A percentile compares a stretch with the other conserved stretches of the same genome.
Evolutionary conservation across 306 rosid species (phyloP).

Genomic region (Mimosa pudica): DNA sequence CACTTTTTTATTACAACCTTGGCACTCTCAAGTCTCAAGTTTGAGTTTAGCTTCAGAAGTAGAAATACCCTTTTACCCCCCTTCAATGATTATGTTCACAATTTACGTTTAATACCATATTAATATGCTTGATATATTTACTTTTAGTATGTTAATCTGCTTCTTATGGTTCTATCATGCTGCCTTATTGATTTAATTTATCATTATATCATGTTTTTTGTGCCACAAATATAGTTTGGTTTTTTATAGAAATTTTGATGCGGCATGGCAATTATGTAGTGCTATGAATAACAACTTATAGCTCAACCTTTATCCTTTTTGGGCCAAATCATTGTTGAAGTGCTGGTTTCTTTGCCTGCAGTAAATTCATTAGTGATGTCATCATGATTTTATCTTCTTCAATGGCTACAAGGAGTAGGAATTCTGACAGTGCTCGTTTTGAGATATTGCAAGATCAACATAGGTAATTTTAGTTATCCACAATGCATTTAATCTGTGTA

Average conservation of each 20-base stretch:
- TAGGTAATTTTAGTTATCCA: slow-evolving; percentile 53
- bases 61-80: too few relatives aligned
- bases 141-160: not conserved
- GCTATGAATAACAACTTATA: slow-evolving; percentile 20
- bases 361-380: slow-evolving; percentile 90
- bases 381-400: slow-evolving; percentile 80
- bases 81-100: not conserved
- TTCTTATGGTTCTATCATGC: not conserved
- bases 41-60: not conserved
- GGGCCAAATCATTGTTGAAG: slow-evolving; percentile 18
- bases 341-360: slow-evolving; percentile 43
- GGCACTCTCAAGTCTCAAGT: not conserved
- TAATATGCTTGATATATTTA: not conserved
- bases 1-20: not conserved
- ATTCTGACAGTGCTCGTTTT: slow-evolving; percentile 85
- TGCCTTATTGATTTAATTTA: slow-evolving; percentile 14
- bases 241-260: not conserved
- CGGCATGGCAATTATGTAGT: not conserved
- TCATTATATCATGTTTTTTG: not conserved
- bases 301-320: slow-evolving; percentile 5
- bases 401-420: slow-evolving; percentile 85
- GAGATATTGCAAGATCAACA: slow-evolving; percentile 74
- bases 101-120: not conserved
- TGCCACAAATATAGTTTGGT: not conserved
- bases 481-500: slow-evolving; percentile 18